Percentiles rank a stretch among this genome's conserved stretches.
These are phyloP conservation scores for Cutaneotrichosporon sp. DNA, from an alignment of 1,284 basidiomycete species.

Conservation along the genomic window DNA sequence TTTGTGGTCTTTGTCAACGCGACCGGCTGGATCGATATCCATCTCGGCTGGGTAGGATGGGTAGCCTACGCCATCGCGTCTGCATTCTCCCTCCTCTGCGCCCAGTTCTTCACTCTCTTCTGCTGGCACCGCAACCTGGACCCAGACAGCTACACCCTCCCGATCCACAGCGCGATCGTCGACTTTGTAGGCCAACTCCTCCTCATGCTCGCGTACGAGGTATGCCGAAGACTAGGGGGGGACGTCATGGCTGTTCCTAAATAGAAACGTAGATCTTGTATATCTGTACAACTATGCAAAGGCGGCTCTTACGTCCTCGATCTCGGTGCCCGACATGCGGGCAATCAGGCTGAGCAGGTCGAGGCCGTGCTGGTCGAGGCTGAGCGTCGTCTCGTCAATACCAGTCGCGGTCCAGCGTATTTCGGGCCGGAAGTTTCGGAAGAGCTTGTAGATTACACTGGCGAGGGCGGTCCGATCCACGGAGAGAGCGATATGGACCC, in stretches of 20 bases:
- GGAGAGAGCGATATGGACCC: background rate
- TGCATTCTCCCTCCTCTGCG: constrained; percentile 66
- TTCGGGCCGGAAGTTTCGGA: background rate
- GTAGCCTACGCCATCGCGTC: constrained; percentile 71
- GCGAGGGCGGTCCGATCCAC: background rate
- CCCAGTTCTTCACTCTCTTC: constrained; percentile 68
- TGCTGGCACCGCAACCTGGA: constrained; percentile 81
- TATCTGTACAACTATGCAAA: background rate
- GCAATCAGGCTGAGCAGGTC: too few species aligned
- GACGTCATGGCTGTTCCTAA: background rate
- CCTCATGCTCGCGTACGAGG: constrained; percentile 58
- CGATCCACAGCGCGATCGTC: constrained; percentile 83
- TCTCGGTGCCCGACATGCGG: background rate
- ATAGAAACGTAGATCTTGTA: background rate
- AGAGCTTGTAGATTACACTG: background rate
- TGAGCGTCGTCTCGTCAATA: background rate
- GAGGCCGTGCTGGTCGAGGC: too few species aligned
- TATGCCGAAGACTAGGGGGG: constrained; percentile 38
- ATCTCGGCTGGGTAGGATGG: constrained; percentile 65
- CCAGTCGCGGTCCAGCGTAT: background rate
- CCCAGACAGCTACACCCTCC: constrained; percentile 91
- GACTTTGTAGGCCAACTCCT: constrained; percentile 88
- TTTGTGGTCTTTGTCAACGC: constrained; percentile 66
- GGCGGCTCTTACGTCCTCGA: background rate
- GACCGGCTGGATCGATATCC: constrained; percentile 73